Percentiles rank a stretch among this genome's conserved stretches.
These are phyloP conservation scores for Dentipellis sp. DNA, from an alignment of 768 basidiomycete species.

Conservation along the genomic window DNA sequence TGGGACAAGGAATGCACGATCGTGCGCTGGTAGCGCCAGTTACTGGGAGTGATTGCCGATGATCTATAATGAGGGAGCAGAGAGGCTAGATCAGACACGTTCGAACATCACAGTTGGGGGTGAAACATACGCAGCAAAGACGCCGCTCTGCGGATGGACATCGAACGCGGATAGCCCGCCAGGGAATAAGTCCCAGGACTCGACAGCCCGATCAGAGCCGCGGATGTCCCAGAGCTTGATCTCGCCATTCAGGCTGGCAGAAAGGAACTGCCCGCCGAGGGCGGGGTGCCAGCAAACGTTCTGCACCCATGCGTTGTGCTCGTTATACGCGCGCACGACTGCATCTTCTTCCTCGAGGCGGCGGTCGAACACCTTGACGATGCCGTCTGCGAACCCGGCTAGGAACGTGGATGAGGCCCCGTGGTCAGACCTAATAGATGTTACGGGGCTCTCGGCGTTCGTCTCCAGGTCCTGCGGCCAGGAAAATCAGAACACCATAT, in stretches of 20 bases:
- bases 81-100: neutral
- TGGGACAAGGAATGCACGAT: constrained; percentile 48
- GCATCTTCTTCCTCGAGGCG: constrained; percentile 79
- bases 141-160: constrained; percentile 71
- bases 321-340: constrained; percentile 65
- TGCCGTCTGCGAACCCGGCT: constrained; percentile 89
- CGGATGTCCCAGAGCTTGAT: constrained; percentile 91
- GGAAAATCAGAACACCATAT: neutral
- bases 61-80: constrained; percentile 7
- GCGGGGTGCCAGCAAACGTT: constrained; percentile 81
- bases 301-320: constrained; percentile 83
- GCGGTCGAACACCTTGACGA: constrained; percentile 84
- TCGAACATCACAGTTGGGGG: neutral
- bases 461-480: constrained; percentile 73
- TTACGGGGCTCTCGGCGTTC: constrained; percentile 83
- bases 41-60: constrained; percentile 48
- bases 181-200: constrained; percentile 56
- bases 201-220: constrained; percentile 43
- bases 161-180: constrained; percentile 80
- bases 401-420: constrained; percentile 73
- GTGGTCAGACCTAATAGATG: constrained; percentile 72
- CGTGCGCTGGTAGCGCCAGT: constrained; percentile 60
- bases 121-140: constrained; percentile 73
- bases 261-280: constrained; percentile 60
- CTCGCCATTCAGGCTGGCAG: constrained; percentile 85